A percentile compares a stretch with the other conserved stretches of the same genome.
phyloP scores from a whole-genome alignment of 805 yeast species.

The Metschnikowia drakensbergensis region DNA sequence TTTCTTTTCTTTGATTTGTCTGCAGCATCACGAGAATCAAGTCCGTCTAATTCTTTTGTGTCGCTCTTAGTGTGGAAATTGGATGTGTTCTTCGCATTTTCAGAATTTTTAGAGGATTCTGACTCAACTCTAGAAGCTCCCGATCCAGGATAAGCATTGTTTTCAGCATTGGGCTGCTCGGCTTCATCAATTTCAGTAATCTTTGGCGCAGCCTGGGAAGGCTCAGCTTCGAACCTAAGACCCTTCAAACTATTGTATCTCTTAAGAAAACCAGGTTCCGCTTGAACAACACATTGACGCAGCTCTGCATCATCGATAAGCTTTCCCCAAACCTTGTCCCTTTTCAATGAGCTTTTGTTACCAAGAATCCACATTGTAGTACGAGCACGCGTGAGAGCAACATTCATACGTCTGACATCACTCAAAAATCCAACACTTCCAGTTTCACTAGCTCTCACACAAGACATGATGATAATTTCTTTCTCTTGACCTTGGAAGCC shows the following conservation, averaged over 20 bases:
- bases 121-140: no score
- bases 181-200: background rate
- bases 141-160: background rate
- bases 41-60: background rate
- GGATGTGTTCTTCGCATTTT: no score
- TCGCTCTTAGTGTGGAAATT: background rate
- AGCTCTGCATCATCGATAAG: constrained; percentile 61
- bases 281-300: constrained; percentile 37
- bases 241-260: constrained; percentile 1
- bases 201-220: background rate
- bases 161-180: background rate
- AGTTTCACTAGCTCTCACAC: constrained; percentile 82
- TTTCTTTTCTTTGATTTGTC: background rate
- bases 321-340: constrained; percentile 70
- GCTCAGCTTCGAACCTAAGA: background rate
- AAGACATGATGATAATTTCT: constrained; percentile 87
- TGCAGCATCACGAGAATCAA: background rate
- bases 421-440: constrained; percentile 80
- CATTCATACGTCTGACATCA: constrained; percentile 94
- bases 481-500: constrained; percentile 99
- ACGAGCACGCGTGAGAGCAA: constrained; percentile 90
- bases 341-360: constrained; percentile 57
- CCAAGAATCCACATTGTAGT: constrained; percentile 93
- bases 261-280: constrained; percentile 35
- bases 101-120: no score